These are phyloP conservation scores for Coniochaeta prunicola DNA, from an alignment of 2,329 filamentous ascomycete species.

Conservation along the genomic window DNA sequence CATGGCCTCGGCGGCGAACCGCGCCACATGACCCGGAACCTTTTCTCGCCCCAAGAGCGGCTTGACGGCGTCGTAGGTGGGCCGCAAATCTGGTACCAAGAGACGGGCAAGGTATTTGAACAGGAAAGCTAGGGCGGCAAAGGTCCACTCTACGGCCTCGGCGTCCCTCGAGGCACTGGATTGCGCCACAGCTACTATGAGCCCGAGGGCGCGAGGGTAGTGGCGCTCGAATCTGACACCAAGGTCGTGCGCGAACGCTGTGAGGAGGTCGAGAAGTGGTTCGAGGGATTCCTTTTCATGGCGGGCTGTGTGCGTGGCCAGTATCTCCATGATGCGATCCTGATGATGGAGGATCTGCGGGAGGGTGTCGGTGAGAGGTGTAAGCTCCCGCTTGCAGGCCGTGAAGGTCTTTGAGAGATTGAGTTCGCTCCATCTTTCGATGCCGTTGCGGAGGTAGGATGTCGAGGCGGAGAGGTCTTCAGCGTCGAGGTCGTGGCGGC, in stretches of 20 bases:
- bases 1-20: slow-evolving; percentile 90
- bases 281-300: slow-evolving; percentile 77
- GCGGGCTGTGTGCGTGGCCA: slow-evolving; percentile 69
- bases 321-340: slow-evolving; percentile 70
- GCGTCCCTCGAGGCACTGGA: slow-evolving; percentile 60
- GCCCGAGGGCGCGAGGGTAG: slow-evolving; percentile 66
- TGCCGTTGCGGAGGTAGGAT: slow-evolving; percentile 78
- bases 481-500: slow-evolving; percentile 74
- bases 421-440: slow-evolving; percentile 86
- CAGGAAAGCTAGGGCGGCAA: slow-evolving; percentile 85
- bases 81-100: slow-evolving; percentile 75
- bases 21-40: slow-evolving; percentile 79
- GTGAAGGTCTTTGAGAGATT: slow-evolving; percentile 81
- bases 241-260: slow-evolving; percentile 91
- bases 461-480: slow-evolving; percentile 68
- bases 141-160: slow-evolving; percentile 96
- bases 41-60: slow-evolving; percentile 76
- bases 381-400: slow-evolving; percentile 66
- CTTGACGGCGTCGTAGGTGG: slow-evolving; percentile 75
- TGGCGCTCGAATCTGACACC: slow-evolving; percentile 83
- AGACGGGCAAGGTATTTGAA: slow-evolving; percentile 95
- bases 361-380: slow-evolving; percentile 78
- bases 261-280: slow-evolving; percentile 78
- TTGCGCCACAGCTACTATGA: slow-evolving; percentile 72
- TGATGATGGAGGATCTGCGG: slow-evolving; percentile 90